These are phyloP conservation scores for Trichoderma pleuroti DNA, from an alignment of 2,329 filamentous ascomycete species.

Conservation along the genomic window DNA sequence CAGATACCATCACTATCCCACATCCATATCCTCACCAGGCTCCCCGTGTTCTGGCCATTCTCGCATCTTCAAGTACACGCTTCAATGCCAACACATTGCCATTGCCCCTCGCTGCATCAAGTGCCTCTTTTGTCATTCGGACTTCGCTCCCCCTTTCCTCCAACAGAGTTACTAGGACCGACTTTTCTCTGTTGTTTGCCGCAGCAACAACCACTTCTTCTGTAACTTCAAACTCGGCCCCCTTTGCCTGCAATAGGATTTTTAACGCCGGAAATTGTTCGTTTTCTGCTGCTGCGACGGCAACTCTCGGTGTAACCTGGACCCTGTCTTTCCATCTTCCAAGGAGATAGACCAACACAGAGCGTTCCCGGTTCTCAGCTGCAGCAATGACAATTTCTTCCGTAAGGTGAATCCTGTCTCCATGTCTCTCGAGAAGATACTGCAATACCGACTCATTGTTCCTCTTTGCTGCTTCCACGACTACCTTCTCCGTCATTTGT, in stretches of 20 bases:
- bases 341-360: background rate
- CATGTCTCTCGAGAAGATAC: background rate
- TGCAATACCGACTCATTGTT: background rate
- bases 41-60: background rate
- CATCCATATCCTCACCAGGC: background rate
- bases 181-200: background rate
- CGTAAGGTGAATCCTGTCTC: background rate
- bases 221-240: background rate
- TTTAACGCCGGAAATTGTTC: background rate
- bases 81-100: background rate
- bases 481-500: background rate
- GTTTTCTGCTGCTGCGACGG: background rate
- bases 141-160: background rate
- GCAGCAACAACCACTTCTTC: background rate
- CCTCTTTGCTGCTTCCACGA: background rate
- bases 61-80: background rate
- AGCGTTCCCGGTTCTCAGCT: background rate
- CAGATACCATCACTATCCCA: background rate
- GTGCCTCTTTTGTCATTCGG: background rate
- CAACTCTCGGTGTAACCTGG: background rate
- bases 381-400: background rate
- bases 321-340: background rate
- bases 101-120: background rate
- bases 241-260: background rate
- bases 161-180: background rate